These are phyloP conservation scores for Lepidium didymum DNA, from an alignment of 345 rosid genomes.

Conservation along the genomic window DNA sequence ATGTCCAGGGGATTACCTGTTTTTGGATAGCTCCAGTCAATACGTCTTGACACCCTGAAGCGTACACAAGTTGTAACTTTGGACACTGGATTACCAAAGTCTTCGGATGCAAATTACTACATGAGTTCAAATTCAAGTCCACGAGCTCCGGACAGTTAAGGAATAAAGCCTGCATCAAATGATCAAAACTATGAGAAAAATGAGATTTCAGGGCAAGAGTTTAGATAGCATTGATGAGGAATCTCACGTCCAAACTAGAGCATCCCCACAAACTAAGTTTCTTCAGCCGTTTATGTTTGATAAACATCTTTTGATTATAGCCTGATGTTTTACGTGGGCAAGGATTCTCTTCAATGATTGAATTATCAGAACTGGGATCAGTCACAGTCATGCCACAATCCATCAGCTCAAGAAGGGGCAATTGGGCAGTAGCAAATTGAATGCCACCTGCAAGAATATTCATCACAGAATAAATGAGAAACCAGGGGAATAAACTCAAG, in stretches of 20 bases:
- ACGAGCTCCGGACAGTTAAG: constrained; percentile 81
- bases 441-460: constrained; percentile 65
- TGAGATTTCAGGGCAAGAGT: neutral
- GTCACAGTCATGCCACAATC: constrained; percentile 96
- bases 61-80: constrained; percentile 66
- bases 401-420: constrained; percentile 93
- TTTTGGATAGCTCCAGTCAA: constrained; percentile 51
- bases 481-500: neutral
- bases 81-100: constrained; percentile 89
- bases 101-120: constrained; percentile 67
- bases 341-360: constrained; percentile 30
- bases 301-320: constrained; percentile 77
- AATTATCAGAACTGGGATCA: constrained; percentile 46
- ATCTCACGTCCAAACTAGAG: constrained; percentile 88
- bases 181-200: constrained; percentile 22
- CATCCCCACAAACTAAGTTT: constrained; percentile 99
- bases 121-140: constrained; percentile 79
- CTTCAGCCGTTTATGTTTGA: constrained; percentile 70
- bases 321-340: constrained; percentile 41
- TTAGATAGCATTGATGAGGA: neutral
- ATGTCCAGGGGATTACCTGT: constrained; percentile 51
- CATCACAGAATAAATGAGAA: neutral
- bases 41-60: constrained; percentile 64
- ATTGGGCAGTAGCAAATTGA: constrained; percentile 92
- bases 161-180: constrained; percentile 69